phyloP scores from a whole-genome alignment of 805 yeast species.

The Yarrowia sp. region DNA sequence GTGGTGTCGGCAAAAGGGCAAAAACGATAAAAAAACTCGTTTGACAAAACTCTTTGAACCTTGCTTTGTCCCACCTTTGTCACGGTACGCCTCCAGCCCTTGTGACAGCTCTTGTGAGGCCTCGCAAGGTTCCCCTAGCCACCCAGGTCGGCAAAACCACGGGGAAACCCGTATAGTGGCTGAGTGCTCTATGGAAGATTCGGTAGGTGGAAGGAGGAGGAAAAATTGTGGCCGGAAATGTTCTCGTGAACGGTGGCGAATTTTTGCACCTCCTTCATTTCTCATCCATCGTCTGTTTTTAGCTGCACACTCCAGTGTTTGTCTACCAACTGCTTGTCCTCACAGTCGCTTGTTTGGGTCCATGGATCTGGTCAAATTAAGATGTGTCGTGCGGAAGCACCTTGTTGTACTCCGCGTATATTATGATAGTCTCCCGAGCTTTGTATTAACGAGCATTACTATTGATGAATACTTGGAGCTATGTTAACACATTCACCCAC shows the following conservation, averaged over 20 bases:
- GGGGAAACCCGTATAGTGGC: slow-evolving; percentile 23
- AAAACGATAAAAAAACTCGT: slow-evolving; percentile 15
- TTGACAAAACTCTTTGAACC: slow-evolving; percentile 7
- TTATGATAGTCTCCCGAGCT: no score
- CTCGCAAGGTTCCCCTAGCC: slow-evolving; percentile 20
- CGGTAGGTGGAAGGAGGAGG: not conserved
- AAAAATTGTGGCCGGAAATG: no score
- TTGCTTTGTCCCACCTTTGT: not conserved
- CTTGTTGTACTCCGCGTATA: slow-evolving; percentile 6
- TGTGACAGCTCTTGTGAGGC: slow-evolving; percentile 29
- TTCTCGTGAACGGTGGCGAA: no score
- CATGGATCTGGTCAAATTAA: slow-evolving; percentile 18
- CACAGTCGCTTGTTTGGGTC: not conserved
- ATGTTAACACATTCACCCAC: no score
- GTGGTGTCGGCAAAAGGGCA: not conserved
- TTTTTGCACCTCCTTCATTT: no score
- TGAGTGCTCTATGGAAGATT: no score
- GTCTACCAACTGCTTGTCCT: no score
- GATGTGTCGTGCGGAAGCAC: not conserved
- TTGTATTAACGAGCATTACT: no score
- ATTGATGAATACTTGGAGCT: no score
- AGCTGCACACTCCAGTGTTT: no score
- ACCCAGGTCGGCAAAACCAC: slow-evolving; percentile 21
- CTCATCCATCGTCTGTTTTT: no score
- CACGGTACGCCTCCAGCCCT: slow-evolving; percentile 16